Evolutionary conservation across 345 rosid species (phyloP), one percentile per base, ranked within the genome.

Genomic region (Lumnitzera racemosa): DNA sequence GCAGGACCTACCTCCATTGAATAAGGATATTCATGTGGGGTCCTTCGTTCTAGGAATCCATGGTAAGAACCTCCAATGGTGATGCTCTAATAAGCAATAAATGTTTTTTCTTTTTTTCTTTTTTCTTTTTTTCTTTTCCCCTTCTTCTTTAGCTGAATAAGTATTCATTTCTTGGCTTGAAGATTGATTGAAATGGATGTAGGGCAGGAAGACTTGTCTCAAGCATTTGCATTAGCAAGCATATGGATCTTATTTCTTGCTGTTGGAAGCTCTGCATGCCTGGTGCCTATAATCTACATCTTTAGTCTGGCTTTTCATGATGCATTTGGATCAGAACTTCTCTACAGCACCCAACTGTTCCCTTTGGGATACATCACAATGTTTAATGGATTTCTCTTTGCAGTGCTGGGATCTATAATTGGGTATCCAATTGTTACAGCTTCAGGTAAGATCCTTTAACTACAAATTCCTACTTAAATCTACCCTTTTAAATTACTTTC

Each of bases 141-240:
- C 1, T 36, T 36, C 9, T 36, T 36, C 9, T 36, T 36, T 36
- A 36, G 10, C 4, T 36, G 43, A 4, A 36, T 36, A 36, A 36
- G 11, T 36, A 36, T 36, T 4, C 43, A 7, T 67, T 56, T 61
- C 76, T 77, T 46, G 50, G 61, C 71, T 66, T 74, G 73, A 76
- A 77, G 81, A 83, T 87, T 72, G 79, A 85, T 74, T 82, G 82
- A 67, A 62, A 67, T 89, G 87, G 76, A 73, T 89, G 83, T 92
- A 89, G 96, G 97, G 96, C 98, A 92, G 97, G 89, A 71, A 74
- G 98, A 92, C 80, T 62, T 79, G 67, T 89, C 98, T n/a, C 98
- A 87, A 81, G 95, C 72, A 56, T 71, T 84, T 11, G 75, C 84
- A 12, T 74, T 94, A 68, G 99, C 88, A 49, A 80, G 91, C 78